These are phyloP conservation scores for Heterobasidion occidentale DNA, from an alignment of 1,284 basidiomycete species.

Conservation along the genomic window DNA sequence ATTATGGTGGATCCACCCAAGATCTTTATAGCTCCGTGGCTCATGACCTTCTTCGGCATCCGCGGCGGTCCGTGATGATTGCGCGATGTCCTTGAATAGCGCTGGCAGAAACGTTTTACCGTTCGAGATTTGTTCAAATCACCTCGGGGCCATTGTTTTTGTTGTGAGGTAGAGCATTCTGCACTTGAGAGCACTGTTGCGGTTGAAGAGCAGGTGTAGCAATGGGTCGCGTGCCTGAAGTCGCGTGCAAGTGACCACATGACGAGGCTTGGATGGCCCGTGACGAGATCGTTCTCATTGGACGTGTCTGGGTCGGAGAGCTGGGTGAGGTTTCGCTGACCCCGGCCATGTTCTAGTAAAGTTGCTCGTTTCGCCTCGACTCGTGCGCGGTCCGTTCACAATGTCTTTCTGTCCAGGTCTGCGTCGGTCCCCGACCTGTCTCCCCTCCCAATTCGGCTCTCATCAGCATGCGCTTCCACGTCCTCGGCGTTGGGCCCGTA, in stretches of 20 bases:
- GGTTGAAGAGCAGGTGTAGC: too few relatives aligned
- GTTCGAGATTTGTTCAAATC: too few relatives aligned
- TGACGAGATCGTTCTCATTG: too few relatives aligned
- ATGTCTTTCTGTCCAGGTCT: neutral
- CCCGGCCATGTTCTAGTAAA: neutral
- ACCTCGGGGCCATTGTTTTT: too few relatives aligned
- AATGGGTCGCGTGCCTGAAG: too few relatives aligned
- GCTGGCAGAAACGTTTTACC: too few relatives aligned
- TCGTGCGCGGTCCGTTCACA: neutral
- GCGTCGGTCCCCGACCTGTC: neutral
- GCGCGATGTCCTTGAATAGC: neutral
- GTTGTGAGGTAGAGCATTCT: too few relatives aligned
- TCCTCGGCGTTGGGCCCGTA: conserved; percentile 74
- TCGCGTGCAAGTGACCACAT: too few relatives aligned
- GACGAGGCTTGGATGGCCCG: too few relatives aligned
- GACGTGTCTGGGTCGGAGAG: too few relatives aligned
- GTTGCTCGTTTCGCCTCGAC: neutral
- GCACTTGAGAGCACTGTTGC: too few relatives aligned
- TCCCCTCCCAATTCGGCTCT: neutral
- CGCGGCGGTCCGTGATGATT: neutral
- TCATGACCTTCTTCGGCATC: neutral
- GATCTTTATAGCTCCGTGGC: neutral
- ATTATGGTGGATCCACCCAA: neutral
- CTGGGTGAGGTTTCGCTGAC: too few relatives aligned
- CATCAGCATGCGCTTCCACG: conserved; percentile 58